Percentiles rank a stretch among this genome's conserved stretches.
phyloP scores from a whole-genome alignment of 768 basidiomycete species.

The Termitomyces sp. region DNA sequence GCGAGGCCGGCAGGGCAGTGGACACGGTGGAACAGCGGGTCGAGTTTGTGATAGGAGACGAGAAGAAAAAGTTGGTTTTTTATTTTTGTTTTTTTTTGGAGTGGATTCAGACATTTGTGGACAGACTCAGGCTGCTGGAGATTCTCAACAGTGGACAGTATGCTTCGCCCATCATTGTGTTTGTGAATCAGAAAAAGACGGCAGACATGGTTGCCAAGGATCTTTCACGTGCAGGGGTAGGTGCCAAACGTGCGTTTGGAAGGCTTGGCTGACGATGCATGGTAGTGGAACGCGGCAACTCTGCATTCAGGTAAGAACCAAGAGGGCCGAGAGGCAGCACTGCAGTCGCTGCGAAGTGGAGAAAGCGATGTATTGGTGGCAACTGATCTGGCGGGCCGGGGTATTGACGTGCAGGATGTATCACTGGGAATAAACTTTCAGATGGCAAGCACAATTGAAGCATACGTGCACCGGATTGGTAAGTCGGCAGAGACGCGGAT shows the following conservation, averaged over 20 bases:
- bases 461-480: slow-evolving; percentile 98
- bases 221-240: slow-evolving; percentile 79
- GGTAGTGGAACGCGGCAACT: slow-evolving; percentile 86
- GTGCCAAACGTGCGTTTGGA: slow-evolving; percentile 25
- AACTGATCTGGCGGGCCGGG: slow-evolving; percentile 95
- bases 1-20: slow-evolving; percentile 95
- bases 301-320: slow-evolving; percentile 98
- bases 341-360: slow-evolving; percentile 82
- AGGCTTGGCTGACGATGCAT: not conserved
- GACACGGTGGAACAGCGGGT: slow-evolving; percentile 97
- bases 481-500: not conserved
- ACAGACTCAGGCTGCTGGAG: slow-evolving; percentile 79
- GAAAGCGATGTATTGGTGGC: slow-evolving; percentile 89
- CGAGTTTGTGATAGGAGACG: slow-evolving; percentile 88
- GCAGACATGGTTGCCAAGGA: slow-evolving; percentile 98
- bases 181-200: slow-evolving; percentile 99
- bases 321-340: slow-evolving; percentile 90
- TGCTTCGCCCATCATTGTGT: slow-evolving; percentile 92
- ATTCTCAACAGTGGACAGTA: slow-evolving; percentile 86
- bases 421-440: slow-evolving; percentile 96
- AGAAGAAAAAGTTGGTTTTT: slow-evolving; percentile 86
- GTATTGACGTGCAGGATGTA: slow-evolving; percentile 98
- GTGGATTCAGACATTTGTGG: slow-evolving; percentile 4
- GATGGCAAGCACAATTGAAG: slow-evolving; percentile 95
- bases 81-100: not conserved